Evolutionary conservation across 2,329 filamentous ascomycete species (phyloP), one percentile per base, ranked within the genome.

Genomic region (Ophiosphaerella herpotricha): DNA sequence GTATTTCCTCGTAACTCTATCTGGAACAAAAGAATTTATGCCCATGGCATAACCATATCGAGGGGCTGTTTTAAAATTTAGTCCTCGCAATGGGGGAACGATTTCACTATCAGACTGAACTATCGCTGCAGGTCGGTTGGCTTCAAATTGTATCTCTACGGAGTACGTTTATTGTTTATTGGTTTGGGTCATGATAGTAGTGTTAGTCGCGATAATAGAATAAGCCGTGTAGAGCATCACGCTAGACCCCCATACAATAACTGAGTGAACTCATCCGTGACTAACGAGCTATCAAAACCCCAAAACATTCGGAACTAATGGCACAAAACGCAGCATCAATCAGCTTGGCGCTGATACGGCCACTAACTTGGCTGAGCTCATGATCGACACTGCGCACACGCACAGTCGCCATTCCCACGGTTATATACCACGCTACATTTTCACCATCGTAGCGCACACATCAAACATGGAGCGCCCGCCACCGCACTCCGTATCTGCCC

Each of bases 21-120:
- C 44, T 39, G 42, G 37, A 45, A 23, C 36, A 55, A 56, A 44
- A 52, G 55, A 57, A 48, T 47, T 57, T 54, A 55, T 64, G 63
- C 58, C 60, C 35, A 66, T 64, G 62, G 58, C 60, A 64, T 56
- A 60, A 57, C 59, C 58, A 60, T 60, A 39, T 24, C 23, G 21
- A 21, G 43, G 26, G 7, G 54, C 57, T 58, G 47, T 58, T 41
- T 58, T 38, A 44, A 45, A 52, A 39, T 43, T 52, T 42, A 12
- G 23, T 46, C 24, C 48, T 41, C 41, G 11, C 14, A 26, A 29
- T 3, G 9, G 18, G 24, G 9, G 26, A 31, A 8, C 16, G 29
- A 26, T 16, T 18, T 8, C 12, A 35, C 49, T 32, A 43, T 54
- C 42, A 52, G 43, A 51, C 46, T 54, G 47, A 33, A 42, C 52